Conservation (phyloP, 2,329 filamentous ascomycete genomes). For the Fusarium hainanense region DNA sequence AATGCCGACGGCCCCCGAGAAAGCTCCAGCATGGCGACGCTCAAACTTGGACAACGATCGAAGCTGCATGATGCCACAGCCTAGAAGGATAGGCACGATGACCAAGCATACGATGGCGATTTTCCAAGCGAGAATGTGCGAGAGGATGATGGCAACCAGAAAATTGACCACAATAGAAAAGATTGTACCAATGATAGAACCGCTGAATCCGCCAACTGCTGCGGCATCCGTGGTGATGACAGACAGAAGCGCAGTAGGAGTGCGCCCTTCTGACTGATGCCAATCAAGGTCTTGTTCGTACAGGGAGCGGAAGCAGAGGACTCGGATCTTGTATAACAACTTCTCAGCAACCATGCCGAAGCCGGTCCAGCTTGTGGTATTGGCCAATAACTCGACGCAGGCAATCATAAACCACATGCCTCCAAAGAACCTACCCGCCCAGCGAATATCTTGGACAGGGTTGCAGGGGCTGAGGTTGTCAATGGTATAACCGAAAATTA, state of each 20-base stretch:
- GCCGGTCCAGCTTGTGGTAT: constrained; percentile 65
- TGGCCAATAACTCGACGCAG: constrained; percentile 60
- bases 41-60: constrained; percentile 71
- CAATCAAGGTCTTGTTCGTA: constrained; percentile 75
- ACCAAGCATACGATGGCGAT: constrained; percentile 79
- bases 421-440: constrained; percentile 60
- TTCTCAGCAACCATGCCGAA: constrained; percentile 68
- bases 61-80: constrained; percentile 76
- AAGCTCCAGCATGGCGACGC: constrained; percentile 71
- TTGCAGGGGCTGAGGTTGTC: constrained; percentile 61
- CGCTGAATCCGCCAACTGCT: constrained; percentile 74
- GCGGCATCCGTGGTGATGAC: constrained; percentile 77
- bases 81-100: constrained; percentile 74
- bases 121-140: constrained; percentile 79
- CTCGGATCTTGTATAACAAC: constrained; percentile 70
- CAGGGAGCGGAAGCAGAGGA: constrained; percentile 72
- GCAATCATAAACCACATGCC: constrained; percentile 68
- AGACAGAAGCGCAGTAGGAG: constrained; percentile 70
- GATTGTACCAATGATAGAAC: constrained; percentile 75
- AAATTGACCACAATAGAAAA: constrained; percentile 77
- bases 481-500: constrained; percentile 60
- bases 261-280: constrained; percentile 74
- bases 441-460: constrained; percentile 50
- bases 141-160: constrained; percentile 73
- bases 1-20: constrained; percentile 70